Evolutionary conservation across 2,329 filamentous ascomycete genomes (phyloP).

Genomic region (Drechmeria coniospora): DNA sequence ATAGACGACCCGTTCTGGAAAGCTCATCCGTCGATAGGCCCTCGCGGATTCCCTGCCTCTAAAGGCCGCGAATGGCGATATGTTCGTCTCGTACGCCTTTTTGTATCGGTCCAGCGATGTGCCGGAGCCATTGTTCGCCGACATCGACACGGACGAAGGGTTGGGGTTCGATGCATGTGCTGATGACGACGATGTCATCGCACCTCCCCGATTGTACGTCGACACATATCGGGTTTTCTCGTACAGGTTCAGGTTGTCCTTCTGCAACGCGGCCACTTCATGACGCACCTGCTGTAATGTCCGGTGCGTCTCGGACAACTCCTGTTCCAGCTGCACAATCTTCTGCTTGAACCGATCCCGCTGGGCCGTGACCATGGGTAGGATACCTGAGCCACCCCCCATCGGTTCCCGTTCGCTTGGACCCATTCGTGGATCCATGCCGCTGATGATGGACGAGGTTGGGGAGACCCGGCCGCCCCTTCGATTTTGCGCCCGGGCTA

Average conservation of each 20-base stretch:
- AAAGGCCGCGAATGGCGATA: conserved; percentile 93
- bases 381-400: conserved; percentile 68
- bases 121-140: conserved; percentile 38
- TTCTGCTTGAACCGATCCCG: conserved; percentile 97
- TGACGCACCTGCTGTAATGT: conserved; percentile 75
- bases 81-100: conserved; percentile 84
- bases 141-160: conserved; percentile 51
- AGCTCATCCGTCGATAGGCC: conserved; percentile 82
- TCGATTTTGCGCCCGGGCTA: conserved; percentile 44
- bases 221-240: conserved; percentile 96
- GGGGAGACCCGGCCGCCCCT: conserved; percentile 63
- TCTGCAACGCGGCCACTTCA: conserved; percentile 82
- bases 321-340: conserved; percentile 77
- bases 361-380: conserved; percentile 97
- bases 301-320: conserved; percentile 70
- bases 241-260: conserved; percentile 89
- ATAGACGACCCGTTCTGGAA: conserved; percentile 81
- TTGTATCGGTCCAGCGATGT: conserved; percentile 71
- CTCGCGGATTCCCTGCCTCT: conserved; percentile 81
- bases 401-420: conserved; percentile 42
- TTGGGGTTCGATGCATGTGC: conserved; percentile 61
- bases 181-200: conserved; percentile 43
- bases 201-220: conserved; percentile 65
- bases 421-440: conserved; percentile 57
- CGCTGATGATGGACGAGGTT: conserved; percentile 95